phyloP scores from a whole-genome alignment of 192 early-diverging fungal species.

The Geranomyces variabilis region DNA sequence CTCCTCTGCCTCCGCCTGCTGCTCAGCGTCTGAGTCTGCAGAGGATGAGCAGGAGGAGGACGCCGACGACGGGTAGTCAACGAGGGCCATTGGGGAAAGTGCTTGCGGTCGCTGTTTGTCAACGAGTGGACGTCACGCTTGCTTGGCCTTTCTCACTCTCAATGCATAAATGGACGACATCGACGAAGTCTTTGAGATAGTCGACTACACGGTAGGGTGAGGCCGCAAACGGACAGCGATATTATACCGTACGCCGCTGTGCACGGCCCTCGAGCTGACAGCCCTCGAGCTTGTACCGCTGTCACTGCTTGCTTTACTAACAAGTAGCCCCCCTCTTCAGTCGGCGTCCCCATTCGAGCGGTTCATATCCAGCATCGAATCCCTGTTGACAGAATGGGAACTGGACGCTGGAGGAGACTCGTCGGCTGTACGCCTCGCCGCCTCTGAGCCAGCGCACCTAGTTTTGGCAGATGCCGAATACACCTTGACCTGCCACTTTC shows the following conservation, averaged over 20 bases:
- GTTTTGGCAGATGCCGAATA: slow-evolving; percentile 17
- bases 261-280: neutral
- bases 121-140: too few species aligned
- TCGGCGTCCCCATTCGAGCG: slow-evolving; percentile 35
- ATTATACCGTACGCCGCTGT: neutral
- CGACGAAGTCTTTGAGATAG: slow-evolving; percentile 41
- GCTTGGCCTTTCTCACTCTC: too few species aligned
- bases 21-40: too few species aligned
- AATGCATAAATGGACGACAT: too few species aligned
- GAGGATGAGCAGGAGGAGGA: too few species aligned
- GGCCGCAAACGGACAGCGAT: neutral
- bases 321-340: too few species aligned
- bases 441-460: neutral
- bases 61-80: too few species aligned
- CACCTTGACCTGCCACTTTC: neutral
- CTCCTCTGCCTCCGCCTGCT: too few species aligned
- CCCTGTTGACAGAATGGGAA: slow-evolving; percentile 13
- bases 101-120: too few species aligned
- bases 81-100: too few species aligned
- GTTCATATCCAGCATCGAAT: slow-evolving; percentile 23
- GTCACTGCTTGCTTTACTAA: too few species aligned
- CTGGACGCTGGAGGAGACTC: neutral
- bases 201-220: slow-evolving; percentile 36
- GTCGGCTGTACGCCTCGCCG: neutral
- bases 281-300: too few species aligned